Evolutionary conservation across 2,329 filamentous ascomycete genomes (phyloP).

Genomic region (Colletotrichum tamarilloi): DNA sequence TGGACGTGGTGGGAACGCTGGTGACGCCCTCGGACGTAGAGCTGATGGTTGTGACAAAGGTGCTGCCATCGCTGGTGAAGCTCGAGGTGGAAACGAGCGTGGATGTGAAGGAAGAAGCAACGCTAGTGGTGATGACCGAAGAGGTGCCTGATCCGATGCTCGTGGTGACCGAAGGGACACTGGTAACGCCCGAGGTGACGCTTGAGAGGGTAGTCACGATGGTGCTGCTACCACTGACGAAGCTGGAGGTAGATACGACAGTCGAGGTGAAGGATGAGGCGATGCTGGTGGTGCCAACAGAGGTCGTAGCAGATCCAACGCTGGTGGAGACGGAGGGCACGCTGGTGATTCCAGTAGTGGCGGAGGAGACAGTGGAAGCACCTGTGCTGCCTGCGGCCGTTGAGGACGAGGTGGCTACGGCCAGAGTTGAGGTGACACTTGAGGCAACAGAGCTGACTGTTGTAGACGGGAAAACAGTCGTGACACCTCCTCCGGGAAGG

Average conservation of each 20-base stretch:
- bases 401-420: too few species aligned
- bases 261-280: background rate
- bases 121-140: background rate
- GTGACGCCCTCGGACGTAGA: background rate
- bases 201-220: background rate
- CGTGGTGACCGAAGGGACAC: background rate
- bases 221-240: background rate
- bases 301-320: background rate
- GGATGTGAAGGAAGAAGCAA: background rate
- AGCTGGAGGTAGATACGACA: background rate
- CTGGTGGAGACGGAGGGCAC: background rate
- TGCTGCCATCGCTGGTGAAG: background rate
- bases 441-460: too few species aligned
- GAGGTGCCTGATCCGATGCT: background rate
- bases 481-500: too few species aligned
- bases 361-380: too few species aligned
- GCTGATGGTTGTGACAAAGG: background rate
- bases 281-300: background rate
- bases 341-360: background rate
- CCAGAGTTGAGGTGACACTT: too few species aligned
- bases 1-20: background rate
- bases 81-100: background rate
- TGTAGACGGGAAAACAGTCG: too few species aligned
- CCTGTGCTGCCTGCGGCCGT: too few species aligned
- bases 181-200: background rate